Evolutionary conservation across 192 early-diverging fungal species (phyloP), one percentile per base, ranked within the genome.

Genomic region (Chytriomyces sp.): DNA sequence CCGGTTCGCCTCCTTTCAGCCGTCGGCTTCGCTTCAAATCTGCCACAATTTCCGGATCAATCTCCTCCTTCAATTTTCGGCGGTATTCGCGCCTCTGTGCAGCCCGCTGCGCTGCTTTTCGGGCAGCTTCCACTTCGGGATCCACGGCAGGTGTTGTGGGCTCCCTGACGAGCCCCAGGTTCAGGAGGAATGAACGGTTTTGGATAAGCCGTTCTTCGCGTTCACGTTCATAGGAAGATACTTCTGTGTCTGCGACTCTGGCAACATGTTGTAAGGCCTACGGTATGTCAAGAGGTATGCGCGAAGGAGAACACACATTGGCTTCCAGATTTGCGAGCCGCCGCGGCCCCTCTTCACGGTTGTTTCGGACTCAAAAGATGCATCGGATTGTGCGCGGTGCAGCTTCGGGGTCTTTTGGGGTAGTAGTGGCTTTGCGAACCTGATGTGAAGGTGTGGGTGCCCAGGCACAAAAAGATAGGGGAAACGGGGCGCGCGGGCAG

Each of bases 191-290:
- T 1, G 63, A 62, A 12, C 61, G 30, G 39, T 74, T 74, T 58
- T 74, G 63, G 17, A 52, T 52, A 1, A 74, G 22, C 8, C 73
- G 73, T 5, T 32, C 52, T 59, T 74, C 73, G 7, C 73, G 62
- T 37, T 74, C 73, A n/a, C 65, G 33, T 59, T 74, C 73, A 37
- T 74, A 74, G 2, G 73, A 53, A 55, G 58, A 62, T 19, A 74
- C 63, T 37, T 40, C 36, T 34, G 6, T 30, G 33, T 68, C 65
- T 10, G 36, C 65, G 54, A 68, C 6, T 28, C 52, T 68, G 44
- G 44, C 17, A 2, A n/a, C 41, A n/a, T 49, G 44, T 22, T 49
- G 7, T 2, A 49, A n/a, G 2, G 22, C 17, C 22, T 14, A 22
- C 44, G 44, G 22, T 49, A 49, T n/a, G 2, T 49, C 22, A 49